Conservation (phyloP, 2,329 filamentous ascomycete genomes). For the Alternaria sp. region DNA sequence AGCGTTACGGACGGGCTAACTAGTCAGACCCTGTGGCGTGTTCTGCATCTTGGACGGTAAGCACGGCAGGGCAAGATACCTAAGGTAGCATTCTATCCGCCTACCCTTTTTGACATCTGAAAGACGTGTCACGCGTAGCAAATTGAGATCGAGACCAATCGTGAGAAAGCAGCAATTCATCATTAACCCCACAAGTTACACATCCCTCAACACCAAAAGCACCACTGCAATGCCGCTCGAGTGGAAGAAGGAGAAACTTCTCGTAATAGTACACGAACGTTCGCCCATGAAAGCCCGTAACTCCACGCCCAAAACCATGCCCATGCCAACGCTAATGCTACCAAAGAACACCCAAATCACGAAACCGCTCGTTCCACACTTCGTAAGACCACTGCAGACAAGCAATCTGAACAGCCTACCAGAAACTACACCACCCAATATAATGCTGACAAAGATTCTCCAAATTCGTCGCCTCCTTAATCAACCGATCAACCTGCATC, state of each 20-base stretch:
- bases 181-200: background rate
- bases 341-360: background rate
- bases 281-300: background rate
- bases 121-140: background rate
- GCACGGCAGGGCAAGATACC: background rate
- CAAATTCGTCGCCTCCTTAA: conserved; percentile 92
- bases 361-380: too few species aligned
- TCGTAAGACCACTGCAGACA: too few species aligned
- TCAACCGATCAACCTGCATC: conserved; percentile 90
- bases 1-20: background rate
- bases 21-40: background rate
- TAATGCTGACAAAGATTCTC: conserved; percentile 99
- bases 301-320: background rate
- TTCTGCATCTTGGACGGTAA: background rate
- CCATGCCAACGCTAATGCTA: conserved; percentile 9
- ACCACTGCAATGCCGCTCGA: conserved; percentile 1
- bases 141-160: too few species aligned
- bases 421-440: conserved; percentile 99
- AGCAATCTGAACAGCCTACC: too few species aligned
- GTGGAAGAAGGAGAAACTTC: background rate
- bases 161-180: too few species aligned
- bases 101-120: background rate
- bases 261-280: background rate
- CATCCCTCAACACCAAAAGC: background rate
- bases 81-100: background rate